Evolutionary conservation across 306 rosid genomes (phyloP), one percentile per base, ranked within the genome.

Genomic region (Trifolium pratense): DNA sequence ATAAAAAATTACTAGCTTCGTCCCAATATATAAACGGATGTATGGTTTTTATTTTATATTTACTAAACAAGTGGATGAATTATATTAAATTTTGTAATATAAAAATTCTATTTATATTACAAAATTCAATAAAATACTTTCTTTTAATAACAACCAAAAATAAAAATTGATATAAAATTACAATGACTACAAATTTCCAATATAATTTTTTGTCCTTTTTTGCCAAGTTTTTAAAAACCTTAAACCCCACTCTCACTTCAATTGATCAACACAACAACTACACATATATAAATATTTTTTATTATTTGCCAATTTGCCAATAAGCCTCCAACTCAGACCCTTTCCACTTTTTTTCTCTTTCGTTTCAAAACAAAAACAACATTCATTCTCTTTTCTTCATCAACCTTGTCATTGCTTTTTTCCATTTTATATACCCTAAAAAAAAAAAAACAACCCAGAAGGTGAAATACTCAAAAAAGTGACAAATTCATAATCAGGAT

Each of bases 281-380:
- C 69, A 80, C 52, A 77, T 29, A 29, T 29, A 29, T 29, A 29
- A 29, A 29, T 4, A 29, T 29, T 29, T 29, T 29, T 29, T 29
- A 29, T 29, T 29, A 29, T 29, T 25, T 29, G 32, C 32, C 32
- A 3, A 29, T 29, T 29, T 29, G 32, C 32, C 32, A 29, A 29
- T 29, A 29, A 75, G 77, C 77, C 75, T 37, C 81, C 82, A 79
- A 53, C 70, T 60, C 79, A 67, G 75, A 73, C 77, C 66, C 9
- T 39, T 18, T 53, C 57, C 13, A 45, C 70, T 12, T 59, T 74
- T 52, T 53, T 55, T 3, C n/a, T 20, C 23, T 23, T 55, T 56
- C 61, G 23, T 43, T 43, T 43, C 49, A 43, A 12, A 5, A 43
- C n/a, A n/a, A n/a, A 49, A 43, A 43, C 14, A 42, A 42, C 39